Conservation (phyloP, 768 basidiomycete genomes). For the Termitomyces heimii region DNA sequence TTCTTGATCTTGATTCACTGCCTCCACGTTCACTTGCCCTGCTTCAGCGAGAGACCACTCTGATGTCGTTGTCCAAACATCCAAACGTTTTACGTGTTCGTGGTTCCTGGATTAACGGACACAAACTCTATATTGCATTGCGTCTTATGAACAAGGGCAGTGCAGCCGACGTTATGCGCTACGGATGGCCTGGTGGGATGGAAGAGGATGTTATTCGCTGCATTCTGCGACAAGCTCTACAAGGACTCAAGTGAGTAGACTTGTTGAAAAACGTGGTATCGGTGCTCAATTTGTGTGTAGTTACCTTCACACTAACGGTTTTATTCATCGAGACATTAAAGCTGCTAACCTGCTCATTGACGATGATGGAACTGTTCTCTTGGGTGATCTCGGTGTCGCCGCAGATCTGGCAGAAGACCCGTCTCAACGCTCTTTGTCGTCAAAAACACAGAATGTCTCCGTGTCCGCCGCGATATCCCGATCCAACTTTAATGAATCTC, state of each 20-base stretch:
- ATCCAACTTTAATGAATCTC: conserved; percentile 6
- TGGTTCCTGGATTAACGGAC: conserved; percentile 82
- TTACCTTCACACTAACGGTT: conserved; percentile 84
- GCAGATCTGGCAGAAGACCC: conserved; percentile 73
- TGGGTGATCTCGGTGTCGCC: conserved; percentile 92
- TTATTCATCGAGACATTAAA: conserved; percentile 93
- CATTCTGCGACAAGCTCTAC: conserved; percentile 77
- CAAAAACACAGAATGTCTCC: conserved; percentile 23
- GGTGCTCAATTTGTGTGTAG: conserved; percentile 27
- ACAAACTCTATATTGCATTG: conserved; percentile 79
- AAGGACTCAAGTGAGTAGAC: conserved; percentile 72
- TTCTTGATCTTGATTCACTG: conserved; percentile 80
- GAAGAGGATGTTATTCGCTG: conserved; percentile 86
- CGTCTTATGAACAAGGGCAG: conserved; percentile 89
- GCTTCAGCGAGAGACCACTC: conserved; percentile 78
- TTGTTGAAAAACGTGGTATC: background rate
- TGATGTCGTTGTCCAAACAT: conserved; percentile 90
- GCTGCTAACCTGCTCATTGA: conserved; percentile 92
- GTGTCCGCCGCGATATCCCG: conserved; percentile 24
- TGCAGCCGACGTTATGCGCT: conserved; percentile 78
- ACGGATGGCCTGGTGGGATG: conserved; percentile 85
- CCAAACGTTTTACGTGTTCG: conserved; percentile 91
- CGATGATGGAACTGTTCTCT: conserved; percentile 82
- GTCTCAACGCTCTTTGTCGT: conserved; percentile 20
- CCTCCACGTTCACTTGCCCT: conserved; percentile 65